These are phyloP conservation scores for Picea abies DNA, from an alignment of 83 land plant species.

Conservation along the genomic window DNA sequence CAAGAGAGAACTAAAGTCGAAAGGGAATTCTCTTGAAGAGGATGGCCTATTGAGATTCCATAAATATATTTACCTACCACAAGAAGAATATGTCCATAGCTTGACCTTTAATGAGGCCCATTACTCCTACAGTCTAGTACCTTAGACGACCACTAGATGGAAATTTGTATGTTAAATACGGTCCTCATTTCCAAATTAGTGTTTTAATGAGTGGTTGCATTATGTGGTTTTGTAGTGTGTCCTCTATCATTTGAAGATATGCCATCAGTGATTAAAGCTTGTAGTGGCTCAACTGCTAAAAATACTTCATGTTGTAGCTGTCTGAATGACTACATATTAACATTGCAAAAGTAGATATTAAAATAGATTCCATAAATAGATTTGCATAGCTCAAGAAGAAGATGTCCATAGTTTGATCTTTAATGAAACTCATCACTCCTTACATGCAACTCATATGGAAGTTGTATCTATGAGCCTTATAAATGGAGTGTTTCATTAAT, in stretches of 20 bases:
- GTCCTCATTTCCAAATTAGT: background rate
- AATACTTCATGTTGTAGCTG: constrained; percentile 86
- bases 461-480: too few species aligned
- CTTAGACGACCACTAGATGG: background rate
- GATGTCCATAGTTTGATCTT: too few species aligned
- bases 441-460: too few species aligned
- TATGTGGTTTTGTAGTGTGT: constrained; percentile 57
- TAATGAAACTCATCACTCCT: too few species aligned
- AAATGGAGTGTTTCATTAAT: too few species aligned
- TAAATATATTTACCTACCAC: too few species aligned
- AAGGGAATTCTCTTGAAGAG: too few species aligned
- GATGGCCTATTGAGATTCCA: too few species aligned
- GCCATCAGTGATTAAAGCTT: constrained; percentile 68
- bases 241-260: constrained; percentile 84
- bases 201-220: background rate
- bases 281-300: constrained; percentile 65
- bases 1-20: too few species aligned
- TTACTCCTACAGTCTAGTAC: too few species aligned
- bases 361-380: constrained; percentile 74
- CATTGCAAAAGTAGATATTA: constrained; percentile 87
- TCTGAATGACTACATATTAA: constrained; percentile 77
- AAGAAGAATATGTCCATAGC: too few species aligned
- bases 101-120: too few species aligned
- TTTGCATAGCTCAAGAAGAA: constrained; percentile 11
- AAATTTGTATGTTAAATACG: background rate